A percentile compares a stretch with the other conserved stretches of the same genome.
These are phyloP conservation scores for Mortierella sp. DNA, from an alignment of 371 early-diverging fungal species.

Conservation along the genomic window DNA sequence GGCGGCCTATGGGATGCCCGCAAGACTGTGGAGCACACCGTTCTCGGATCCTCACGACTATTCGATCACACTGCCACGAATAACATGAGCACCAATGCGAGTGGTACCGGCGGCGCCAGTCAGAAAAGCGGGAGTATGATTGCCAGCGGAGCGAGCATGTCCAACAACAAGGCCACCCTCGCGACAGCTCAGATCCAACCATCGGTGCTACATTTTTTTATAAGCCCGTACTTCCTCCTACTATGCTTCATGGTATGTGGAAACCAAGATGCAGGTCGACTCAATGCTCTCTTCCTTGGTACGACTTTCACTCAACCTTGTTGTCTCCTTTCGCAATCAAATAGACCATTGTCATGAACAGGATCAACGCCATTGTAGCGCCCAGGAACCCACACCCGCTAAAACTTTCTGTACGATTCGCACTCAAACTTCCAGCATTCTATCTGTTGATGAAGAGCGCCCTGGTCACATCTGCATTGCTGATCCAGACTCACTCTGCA, in stretches of 20 bases:
- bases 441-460: slow-evolving; percentile 49
- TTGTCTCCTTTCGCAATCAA: not conserved
- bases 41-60: slow-evolving; percentile 22
- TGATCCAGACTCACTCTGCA: slow-evolving; percentile 16
- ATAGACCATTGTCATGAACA: slow-evolving; percentile 51
- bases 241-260: slow-evolving; percentile 50
- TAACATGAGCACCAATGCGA: slow-evolving; percentile 4
- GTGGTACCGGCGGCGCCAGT: not conserved
- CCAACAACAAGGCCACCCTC: not conserved
- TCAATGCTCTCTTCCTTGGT: not conserved
- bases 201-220: slow-evolving; percentile 49
- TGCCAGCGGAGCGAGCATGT: not conserved
- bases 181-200: slow-evolving; percentile 29
- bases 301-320: not conserved
- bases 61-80: slow-evolving; percentile 11
- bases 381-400: slow-evolving; percentile 53
- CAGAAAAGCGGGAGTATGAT: not conserved
- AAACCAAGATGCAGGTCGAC: too few relatives aligned
- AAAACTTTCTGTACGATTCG: slow-evolving; percentile 48
- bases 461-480: slow-evolving; percentile 32
- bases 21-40: slow-evolving; percentile 33
- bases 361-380: slow-evolving; percentile 54
- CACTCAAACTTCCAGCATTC: slow-evolving; percentile 47
- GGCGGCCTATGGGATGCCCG: slow-evolving; percentile 25
- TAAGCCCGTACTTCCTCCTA: slow-evolving; percentile 46